These are phyloP conservation scores for Smittium mucronatum DNA, from an alignment of 371 early-diverging fungal species.

Conservation along the genomic window DNA sequence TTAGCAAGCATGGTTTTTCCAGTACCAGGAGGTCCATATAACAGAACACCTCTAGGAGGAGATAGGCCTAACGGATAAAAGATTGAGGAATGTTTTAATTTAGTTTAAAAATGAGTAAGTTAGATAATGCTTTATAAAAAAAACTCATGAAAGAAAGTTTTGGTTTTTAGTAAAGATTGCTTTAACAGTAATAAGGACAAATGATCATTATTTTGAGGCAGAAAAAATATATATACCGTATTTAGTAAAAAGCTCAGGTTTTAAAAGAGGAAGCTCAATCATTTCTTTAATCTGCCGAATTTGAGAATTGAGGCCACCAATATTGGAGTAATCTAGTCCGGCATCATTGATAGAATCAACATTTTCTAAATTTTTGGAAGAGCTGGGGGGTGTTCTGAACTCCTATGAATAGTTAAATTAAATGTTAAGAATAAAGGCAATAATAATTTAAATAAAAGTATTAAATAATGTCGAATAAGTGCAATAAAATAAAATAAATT, in stretches of 20 bases:
- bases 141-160: too few relatives aligned
- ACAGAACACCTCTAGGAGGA: conserved; percentile 80
- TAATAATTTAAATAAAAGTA: too few relatives aligned
- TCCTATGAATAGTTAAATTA: too few relatives aligned
- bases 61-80: conserved; percentile 53
- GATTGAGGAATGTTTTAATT: too few relatives aligned
- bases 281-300: conserved; percentile 28
- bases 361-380: conserved; percentile 13
- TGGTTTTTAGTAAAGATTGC: conserved; percentile 1
- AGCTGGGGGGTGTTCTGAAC: too few relatives aligned
- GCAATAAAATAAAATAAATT: too few relatives aligned
- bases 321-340: conserved; percentile 16
- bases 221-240: conserved; percentile 12
- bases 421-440: too few relatives aligned
- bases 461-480: too few relatives aligned
- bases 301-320: conserved; percentile 24
- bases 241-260: conserved; percentile 7
- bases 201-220: too few relatives aligned
- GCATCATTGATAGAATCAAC: conserved; percentile 22
- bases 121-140: too few relatives aligned
- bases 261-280: conserved; percentile 4
- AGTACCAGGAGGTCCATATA: conserved; percentile 97
- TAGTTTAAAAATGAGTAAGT: too few relatives aligned
- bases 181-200: too few relatives aligned
- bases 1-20: conserved; percentile 93